phyloP scores from a whole-genome alignment of 768 basidiomycete species.

The Boletus reticuloceps region DNA sequence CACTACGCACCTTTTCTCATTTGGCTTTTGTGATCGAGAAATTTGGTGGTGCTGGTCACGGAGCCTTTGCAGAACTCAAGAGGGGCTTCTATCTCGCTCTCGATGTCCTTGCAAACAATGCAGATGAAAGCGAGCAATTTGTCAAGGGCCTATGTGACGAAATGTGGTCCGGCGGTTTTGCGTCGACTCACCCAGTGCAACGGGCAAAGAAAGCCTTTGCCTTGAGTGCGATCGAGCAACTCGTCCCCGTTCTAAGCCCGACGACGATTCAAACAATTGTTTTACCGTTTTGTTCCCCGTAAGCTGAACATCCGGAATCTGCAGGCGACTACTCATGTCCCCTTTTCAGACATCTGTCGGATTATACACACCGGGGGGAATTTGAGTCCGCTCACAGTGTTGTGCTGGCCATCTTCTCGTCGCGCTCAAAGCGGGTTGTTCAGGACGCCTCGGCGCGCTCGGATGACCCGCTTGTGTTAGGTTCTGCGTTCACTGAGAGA shows the following conservation, averaged over 20 bases:
- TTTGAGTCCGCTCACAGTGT: constrained; percentile 89
- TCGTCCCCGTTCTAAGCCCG: constrained; percentile 59
- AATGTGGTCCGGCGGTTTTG: constrained; percentile 23
- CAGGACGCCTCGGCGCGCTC: constrained; percentile 4
- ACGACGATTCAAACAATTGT: constrained; percentile 53
- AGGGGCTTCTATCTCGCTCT: constrained; percentile 74
- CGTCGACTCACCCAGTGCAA: constrained; percentile 21
- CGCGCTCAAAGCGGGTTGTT: constrained; percentile 43
- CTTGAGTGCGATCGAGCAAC: constrained; percentile 75
- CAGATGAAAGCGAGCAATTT: constrained; percentile 36
- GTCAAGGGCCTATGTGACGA: constrained; percentile 37
- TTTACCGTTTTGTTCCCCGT: constrained; percentile 66
- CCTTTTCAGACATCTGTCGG: constrained; percentile 53
- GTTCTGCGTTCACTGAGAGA: constrained; percentile 44
- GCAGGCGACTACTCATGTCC: not conserved
- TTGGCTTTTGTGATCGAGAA: constrained; percentile 76
- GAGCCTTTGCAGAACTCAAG: constrained; percentile 69
- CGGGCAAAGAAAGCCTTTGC: constrained; percentile 55
- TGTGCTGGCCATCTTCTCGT: constrained; percentile 69
- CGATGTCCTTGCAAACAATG: constrained; percentile 58
- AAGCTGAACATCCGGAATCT: constrained; percentile 28
- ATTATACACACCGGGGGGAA: constrained; percentile 62
- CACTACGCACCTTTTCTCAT: constrained; percentile 58
- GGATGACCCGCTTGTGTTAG: constrained; percentile 13
- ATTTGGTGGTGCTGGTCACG: constrained; percentile 62